Evolutionary conservation across 2,329 filamentous ascomycete genomes (phyloP).

Genomic region (Ophiosphaerella herpotricha): DNA sequence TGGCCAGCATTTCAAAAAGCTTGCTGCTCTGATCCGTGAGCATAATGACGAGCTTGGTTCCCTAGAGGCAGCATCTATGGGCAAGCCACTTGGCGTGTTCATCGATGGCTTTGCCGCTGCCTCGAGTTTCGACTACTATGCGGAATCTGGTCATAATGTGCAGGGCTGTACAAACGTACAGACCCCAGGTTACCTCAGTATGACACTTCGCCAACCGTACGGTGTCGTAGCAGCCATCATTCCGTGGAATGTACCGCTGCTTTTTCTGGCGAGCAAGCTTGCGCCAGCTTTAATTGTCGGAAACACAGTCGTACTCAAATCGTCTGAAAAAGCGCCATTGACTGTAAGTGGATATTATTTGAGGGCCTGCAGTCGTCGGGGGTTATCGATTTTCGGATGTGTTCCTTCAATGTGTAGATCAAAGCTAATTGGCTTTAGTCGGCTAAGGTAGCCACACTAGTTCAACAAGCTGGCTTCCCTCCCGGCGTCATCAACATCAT

Average conservation of each 20-base stretch:
- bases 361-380: not conserved
- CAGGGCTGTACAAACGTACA: slow-evolving; percentile 74
- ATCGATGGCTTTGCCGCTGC: slow-evolving; percentile 78
- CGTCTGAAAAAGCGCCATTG: slow-evolving; percentile 59
- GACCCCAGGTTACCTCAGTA: slow-evolving; percentile 54
- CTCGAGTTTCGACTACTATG: slow-evolving; percentile 77
- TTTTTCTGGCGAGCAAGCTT: slow-evolving; percentile 33
- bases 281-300: slow-evolving; percentile 40
- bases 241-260: slow-evolving; percentile 55
- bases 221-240: slow-evolving; percentile 82
- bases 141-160: slow-evolving; percentile 75
- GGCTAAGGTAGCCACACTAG: slow-evolving; percentile 80
- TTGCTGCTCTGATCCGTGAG: slow-evolving; percentile 75
- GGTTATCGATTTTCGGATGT: not conserved
- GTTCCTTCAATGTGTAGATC: not conserved
- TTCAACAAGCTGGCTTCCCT: slow-evolving; percentile 78
- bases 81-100: slow-evolving; percentile 80
- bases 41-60: slow-evolving; percentile 81
- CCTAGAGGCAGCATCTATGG: slow-evolving; percentile 82
- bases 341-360: slow-evolving; percentile 66
- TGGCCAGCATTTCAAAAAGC: slow-evolving; percentile 56
- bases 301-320: slow-evolving; percentile 42
- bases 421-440: slow-evolving; percentile 67
- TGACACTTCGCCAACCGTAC: slow-evolving; percentile 77
- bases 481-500: slow-evolving; percentile 80